Percentiles rank a stretch among this genome's conserved stretches.
phyloP scores from a whole-genome alignment of 78 protist genomes.

The Dictyostelium capitatum region DNA sequence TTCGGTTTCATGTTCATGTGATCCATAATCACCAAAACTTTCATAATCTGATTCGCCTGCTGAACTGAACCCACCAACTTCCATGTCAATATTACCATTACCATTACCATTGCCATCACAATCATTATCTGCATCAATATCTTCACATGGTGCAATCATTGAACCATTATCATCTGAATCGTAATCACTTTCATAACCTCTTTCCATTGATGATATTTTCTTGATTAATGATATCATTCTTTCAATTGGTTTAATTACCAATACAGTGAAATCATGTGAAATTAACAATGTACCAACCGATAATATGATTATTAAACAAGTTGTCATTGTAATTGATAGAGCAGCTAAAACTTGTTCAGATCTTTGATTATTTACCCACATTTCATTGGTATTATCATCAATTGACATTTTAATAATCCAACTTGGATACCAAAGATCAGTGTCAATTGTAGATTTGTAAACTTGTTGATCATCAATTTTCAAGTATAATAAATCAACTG shows the following conservation, averaged over 20 bases:
- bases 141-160: background rate
- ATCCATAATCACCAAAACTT: slow-evolving; percentile 41
- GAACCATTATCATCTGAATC: slow-evolving; percentile 12
- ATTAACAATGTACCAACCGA: slow-evolving; percentile 36
- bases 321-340: slow-evolving; percentile 43
- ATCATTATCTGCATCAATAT: slow-evolving; percentile 1
- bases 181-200: slow-evolving; percentile 44
- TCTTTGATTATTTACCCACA: slow-evolving; percentile 51
- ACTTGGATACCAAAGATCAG: slow-evolving; percentile 31
- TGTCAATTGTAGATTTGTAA: slow-evolving; percentile 2
- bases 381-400: background rate
- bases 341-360: slow-evolving; percentile 53
- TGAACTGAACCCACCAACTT: background rate
- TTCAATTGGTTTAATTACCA: slow-evolving; percentile 73
- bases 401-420: slow-evolving; percentile 12
- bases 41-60: slow-evolving; percentile 42
- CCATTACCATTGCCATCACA: background rate
- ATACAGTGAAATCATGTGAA: slow-evolving; percentile 28
- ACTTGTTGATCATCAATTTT: background rate
- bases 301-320: slow-evolving; percentile 43
- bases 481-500: slow-evolving; percentile 16
- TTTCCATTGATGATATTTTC: slow-evolving; percentile 64
- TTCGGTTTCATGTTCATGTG: slow-evolving; percentile 52
- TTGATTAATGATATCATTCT: slow-evolving; percentile 69
- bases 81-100: background rate